Evolutionary conservation across 495 filamentous ascomycete species (phyloP).

Genomic region (Annulohypoxylon moriforme): DNA sequence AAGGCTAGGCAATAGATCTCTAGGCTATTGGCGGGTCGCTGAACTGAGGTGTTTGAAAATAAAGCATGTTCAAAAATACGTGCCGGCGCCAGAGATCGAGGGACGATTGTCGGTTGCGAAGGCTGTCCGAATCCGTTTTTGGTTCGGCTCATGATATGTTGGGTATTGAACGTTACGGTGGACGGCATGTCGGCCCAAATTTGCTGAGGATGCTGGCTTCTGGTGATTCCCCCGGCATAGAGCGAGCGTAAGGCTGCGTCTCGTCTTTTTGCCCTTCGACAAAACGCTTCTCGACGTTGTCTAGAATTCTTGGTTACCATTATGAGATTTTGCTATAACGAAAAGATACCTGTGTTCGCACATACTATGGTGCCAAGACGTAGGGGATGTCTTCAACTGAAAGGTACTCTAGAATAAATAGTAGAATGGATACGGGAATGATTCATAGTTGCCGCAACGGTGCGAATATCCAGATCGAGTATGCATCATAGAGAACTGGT

Average conservation of each 20-base stretch:
- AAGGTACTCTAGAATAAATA: conserved; percentile 9
- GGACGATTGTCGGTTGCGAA: background rate
- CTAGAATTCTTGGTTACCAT: conserved; percentile 25
- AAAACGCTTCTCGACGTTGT: conserved; percentile 18
- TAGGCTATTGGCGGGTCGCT: conserved; percentile 4
- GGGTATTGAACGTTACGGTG: background rate
- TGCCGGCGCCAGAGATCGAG: background rate
- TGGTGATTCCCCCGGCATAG: background rate
- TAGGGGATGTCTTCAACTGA: background rate
- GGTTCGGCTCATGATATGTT: background rate
- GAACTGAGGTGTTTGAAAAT: background rate
- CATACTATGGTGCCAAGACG: conserved; percentile 6
- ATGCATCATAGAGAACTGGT: background rate
- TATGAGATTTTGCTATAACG: background rate
- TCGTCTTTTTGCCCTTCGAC: conserved; percentile 19
- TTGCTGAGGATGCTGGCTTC: background rate
- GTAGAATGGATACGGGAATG: conserved; percentile 15
- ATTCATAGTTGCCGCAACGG: conserved; percentile 16
- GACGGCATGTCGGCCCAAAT: conserved; percentile 14
- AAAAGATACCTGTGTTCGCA: background rate
- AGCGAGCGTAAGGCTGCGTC: background rate
- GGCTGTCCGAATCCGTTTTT: background rate
- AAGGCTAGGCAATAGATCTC: conserved; percentile 34
- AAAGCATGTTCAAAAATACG: conserved; percentile 3
- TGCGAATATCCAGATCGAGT: conserved; percentile 14